Evolutionary conservation across 2,329 filamentous ascomycete species (phyloP).

Genomic region (Paraconiothyrium brasiliense): DNA sequence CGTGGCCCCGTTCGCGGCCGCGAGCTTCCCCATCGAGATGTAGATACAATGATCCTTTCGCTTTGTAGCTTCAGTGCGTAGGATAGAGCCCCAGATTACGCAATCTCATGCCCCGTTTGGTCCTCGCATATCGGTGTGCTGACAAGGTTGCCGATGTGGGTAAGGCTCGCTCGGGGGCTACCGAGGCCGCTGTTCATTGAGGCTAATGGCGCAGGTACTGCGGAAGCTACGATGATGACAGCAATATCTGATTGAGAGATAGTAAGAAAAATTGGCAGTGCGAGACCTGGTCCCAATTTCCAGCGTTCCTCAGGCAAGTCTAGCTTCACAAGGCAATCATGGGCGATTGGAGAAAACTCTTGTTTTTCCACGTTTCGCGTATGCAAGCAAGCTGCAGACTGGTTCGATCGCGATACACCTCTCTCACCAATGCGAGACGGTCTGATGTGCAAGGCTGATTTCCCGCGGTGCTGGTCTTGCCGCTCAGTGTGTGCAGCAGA

Average conservation of each 20-base stretch:
- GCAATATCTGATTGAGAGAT: neutral
- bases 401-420: neutral
- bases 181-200: neutral
- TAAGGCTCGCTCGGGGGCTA: neutral
- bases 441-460: neutral
- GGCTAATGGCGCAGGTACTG: conserved; percentile 13
- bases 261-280: neutral
- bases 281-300: neutral
- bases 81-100: neutral
- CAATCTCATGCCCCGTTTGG: neutral
- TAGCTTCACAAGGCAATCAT: neutral
- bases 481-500: neutral
- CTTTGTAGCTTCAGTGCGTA: neutral
- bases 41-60: conserved; percentile 2
- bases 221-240: neutral
- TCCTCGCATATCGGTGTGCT: neutral
- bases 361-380: neutral
- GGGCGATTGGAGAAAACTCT: neutral
- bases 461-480: conserved; percentile 1
- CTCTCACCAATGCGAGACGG: conserved; percentile 4
- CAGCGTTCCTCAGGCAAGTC: neutral
- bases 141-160: neutral
- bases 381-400: conserved; percentile 1
- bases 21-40: conserved; percentile 7
- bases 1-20: neutral